Percentiles rank a stretch among this genome's conserved stretches.
These are phyloP conservation scores for Xerocomellus intermedius DNA, from an alignment of 768 basidiomycete species.

Conservation along the genomic window DNA sequence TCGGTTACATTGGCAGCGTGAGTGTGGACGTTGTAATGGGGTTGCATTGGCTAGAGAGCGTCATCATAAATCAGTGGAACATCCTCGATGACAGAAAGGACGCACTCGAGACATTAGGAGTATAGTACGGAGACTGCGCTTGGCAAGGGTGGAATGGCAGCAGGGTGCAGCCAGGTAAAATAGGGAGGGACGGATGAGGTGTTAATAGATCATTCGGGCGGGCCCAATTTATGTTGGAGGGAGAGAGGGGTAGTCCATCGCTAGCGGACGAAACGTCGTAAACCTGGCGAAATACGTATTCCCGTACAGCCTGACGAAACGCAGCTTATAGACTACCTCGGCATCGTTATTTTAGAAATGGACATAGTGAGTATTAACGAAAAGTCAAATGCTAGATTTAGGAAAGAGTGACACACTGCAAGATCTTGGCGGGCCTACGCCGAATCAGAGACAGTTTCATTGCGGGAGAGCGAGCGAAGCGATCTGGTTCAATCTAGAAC, in stretches of 20 bases:
- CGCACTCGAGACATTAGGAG: conserved; percentile 28
- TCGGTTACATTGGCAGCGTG: conserved; percentile 6
- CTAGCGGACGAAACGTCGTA: conserved; percentile 29
- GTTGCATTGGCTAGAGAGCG: conserved; percentile 11
- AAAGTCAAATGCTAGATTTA: conserved; percentile 27
- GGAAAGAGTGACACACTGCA: conserved; percentile 17
- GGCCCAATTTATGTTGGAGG: conserved; percentile 32
- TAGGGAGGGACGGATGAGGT: conserved; percentile 11
- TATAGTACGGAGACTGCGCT: background rate
- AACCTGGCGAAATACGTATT: conserved; percentile 32
- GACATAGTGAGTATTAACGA: conserved; percentile 18
- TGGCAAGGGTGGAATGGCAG: background rate
- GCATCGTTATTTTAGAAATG: conserved; percentile 33
- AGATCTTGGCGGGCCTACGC: conserved; percentile 9
- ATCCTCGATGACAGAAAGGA: background rate
- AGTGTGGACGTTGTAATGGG: conserved; percentile 12
- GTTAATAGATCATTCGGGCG: conserved; percentile 1
- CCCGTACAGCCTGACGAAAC: conserved; percentile 34
- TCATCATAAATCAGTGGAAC: background rate
- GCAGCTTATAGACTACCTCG: conserved; percentile 19
- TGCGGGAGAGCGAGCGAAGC: conserved; percentile 14
- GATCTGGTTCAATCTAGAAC: conserved; percentile 14
- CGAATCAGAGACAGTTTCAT: conserved; percentile 25
- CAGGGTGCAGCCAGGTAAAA: background rate
- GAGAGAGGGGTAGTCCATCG: conserved; percentile 21